Evolutionary conservation across 768 basidiomycete species (phyloP), one percentile per base, ranked within the genome.

Genomic region (Galerina sulciceps): DNA sequence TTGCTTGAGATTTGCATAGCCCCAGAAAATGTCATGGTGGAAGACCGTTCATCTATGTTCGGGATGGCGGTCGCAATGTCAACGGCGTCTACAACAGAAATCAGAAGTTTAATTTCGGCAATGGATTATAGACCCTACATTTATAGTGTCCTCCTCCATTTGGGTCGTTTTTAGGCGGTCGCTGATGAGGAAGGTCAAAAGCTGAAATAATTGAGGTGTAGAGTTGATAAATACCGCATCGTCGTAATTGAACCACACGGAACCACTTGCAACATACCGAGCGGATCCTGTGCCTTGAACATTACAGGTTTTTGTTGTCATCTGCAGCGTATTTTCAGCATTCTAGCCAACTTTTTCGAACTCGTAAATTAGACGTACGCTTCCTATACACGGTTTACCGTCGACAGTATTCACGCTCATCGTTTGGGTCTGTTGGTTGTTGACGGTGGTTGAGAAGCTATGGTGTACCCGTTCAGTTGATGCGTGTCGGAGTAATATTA

Each of bases 231-330:
- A 31, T 55, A 55, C 54, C 26, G 22, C 36, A 43, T 57, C 46
- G 6, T 57, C 63, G 61, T 17, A 64, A 40, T 64, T 64, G 49
- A 64, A 64, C 60, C 63, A 64, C 4, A 64, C 57, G 42, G 26
- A 61, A 3, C 63, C 63, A 6, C 51, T 55, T 6, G 60, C 63
- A 13, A 55, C 57, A n/a, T 57, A 22, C 10, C 57, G 60, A 4
- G 48, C 51, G 4, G 23, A 36, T 4, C 63, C 63, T 14, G n/a
- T 40, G 5, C 60, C 63, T 15, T 44, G 23, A 13, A 53, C 60
- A 15, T 41, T 52, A 37, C 63, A 64, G 2, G 53, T 47, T 55
- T 38, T 31, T 18, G 54, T 46, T 36, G 23, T 55, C 43, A 55
- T 47, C 54, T 55, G 44, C 18, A 55, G 23, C 14, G 22, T 18